phyloP scores from a whole-genome alignment of 2,329 filamentous ascomycete species.

The Beauveria brongniartii region DNA sequence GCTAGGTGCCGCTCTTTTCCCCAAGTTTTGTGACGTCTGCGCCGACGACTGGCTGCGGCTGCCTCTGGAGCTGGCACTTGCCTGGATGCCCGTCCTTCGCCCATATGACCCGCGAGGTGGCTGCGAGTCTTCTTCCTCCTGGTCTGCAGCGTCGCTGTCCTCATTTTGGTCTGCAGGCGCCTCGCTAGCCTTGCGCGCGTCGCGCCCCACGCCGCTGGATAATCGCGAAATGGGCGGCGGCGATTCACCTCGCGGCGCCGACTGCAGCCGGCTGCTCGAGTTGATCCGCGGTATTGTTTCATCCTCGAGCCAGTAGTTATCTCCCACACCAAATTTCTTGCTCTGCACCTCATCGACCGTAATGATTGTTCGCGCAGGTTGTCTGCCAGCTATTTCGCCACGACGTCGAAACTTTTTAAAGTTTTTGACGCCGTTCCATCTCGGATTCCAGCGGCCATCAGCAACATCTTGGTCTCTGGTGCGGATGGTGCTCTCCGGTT shows the following conservation, averaged over 20 bases:
- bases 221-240: slow-evolving; percentile 2
- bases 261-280: slow-evolving; percentile 4
- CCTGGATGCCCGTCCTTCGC: background rate
- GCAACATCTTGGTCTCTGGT: slow-evolving; percentile 41
- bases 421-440: slow-evolving; percentile 91
- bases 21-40: slow-evolving; percentile 19
- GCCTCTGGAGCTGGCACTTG: slow-evolving; percentile 1
- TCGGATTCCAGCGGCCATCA: slow-evolving; percentile 66
- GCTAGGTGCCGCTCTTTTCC: slow-evolving; percentile 27
- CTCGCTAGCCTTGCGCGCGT: background rate
- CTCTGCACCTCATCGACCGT: slow-evolving; percentile 61
- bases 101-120: slow-evolving; percentile 1
- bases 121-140: slow-evolving; percentile 9
- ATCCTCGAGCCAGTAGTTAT: slow-evolving; percentile 67
- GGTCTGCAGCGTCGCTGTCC: slow-evolving; percentile 18
- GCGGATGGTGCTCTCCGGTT: slow-evolving; percentile 20
- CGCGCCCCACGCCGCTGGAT: background rate
- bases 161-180: slow-evolving; percentile 11
- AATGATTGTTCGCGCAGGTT: slow-evolving; percentile 52
- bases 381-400: slow-evolving; percentile 38
- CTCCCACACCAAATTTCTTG: slow-evolving; percentile 66
- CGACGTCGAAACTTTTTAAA: slow-evolving; percentile 79
- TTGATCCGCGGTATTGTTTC: slow-evolving; percentile 21
- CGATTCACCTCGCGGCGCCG: background rate
- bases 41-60: slow-evolving; percentile 11